Conservation (phyloP, 1,139 yeast genomes). For the Scheffersomyces illinoinensis region DNA sequence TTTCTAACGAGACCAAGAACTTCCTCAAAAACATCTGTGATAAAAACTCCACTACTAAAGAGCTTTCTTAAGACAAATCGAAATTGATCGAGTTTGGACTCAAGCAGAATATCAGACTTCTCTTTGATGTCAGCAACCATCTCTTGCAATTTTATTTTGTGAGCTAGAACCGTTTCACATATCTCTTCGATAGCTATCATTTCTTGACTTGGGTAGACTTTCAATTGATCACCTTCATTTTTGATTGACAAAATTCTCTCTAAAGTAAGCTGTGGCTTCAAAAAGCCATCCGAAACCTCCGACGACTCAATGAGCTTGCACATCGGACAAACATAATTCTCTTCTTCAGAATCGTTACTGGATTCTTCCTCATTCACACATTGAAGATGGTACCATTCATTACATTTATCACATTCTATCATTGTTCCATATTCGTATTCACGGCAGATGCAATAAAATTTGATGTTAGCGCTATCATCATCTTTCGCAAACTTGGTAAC, state of each 20-base stretch:
- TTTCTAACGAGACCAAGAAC: conserved; percentile 19
- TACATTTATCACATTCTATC: conserved; percentile 79
- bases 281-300: conserved; percentile 14
- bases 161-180: conserved; percentile 6
- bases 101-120: conserved; percentile 2
- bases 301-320: conserved; percentile 44
- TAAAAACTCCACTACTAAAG: conserved; percentile 34
- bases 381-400: conserved; percentile 77
- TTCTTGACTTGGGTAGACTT: conserved; percentile 43
- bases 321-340: conserved; percentile 62
- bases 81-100: conserved; percentile 24
- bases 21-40: conserved; percentile 24
- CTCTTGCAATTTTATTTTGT: not conserved
- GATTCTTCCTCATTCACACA: conserved; percentile 54
- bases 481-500: conserved; percentile 15
- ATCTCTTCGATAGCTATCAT: conserved; percentile 24
- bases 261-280: conserved; percentile 22
- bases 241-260: conserved; percentile 17
- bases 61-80: conserved; percentile 32
- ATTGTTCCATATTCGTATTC: conserved; percentile 67
- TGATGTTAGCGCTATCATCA: conserved; percentile 9
- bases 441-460: conserved; percentile 69
- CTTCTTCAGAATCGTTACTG: conserved; percentile 27
- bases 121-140: not conserved
- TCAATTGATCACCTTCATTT: conserved; percentile 34